Evolutionary conservation across 495 filamentous ascomycete genomes (phyloP), one percentile per base, ranked within the genome.

Genomic region (Penicillium taxi): DNA sequence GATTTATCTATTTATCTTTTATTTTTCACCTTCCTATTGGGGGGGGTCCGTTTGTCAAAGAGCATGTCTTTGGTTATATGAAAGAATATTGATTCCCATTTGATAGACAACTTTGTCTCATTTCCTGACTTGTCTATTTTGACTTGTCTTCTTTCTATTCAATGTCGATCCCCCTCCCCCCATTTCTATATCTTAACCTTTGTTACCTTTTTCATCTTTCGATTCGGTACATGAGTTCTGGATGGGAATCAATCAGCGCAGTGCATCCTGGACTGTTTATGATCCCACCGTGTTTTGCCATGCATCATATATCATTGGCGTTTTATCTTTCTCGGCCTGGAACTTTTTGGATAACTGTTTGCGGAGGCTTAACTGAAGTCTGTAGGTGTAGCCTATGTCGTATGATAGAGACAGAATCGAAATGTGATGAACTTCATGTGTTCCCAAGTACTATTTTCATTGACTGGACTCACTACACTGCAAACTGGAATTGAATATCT

Each of bases 71-170:
- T 28, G 5, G 5, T 28, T n/a, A 13, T 12, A 9, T 28, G 26
- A 28, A 28, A 28, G 27, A 31, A 17, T 20, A 42, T 42, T 28
- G 40, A 44, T 38, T 38, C 34, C 41, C 41, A 44, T 38, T 32
- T 22, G 41, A 44, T 44, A 44, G 41, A 44, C 28, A 5, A 6
- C 26, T 16, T 17, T 18, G 13, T 20, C 23, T 34, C 26, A 31
- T 2, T 8, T 40, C 33, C 26, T 11, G 4, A 5, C 13, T 11
- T 7, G 4, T 16, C n/a, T 20, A 19, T 17, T 34, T 29, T 27
- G 0, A 6, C 9, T 18, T 20, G 23, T 45, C 35, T 39, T 24
- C 13, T 6, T 29, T 28, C 15, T 24, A 11, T 6, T 24, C 22
- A 24, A 11, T 24, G 22, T 11, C 22, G 22, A 6, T 11, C 25